Conservation (phyloP, 768 basidiomycete species). For the Trametes maxima region DNA sequence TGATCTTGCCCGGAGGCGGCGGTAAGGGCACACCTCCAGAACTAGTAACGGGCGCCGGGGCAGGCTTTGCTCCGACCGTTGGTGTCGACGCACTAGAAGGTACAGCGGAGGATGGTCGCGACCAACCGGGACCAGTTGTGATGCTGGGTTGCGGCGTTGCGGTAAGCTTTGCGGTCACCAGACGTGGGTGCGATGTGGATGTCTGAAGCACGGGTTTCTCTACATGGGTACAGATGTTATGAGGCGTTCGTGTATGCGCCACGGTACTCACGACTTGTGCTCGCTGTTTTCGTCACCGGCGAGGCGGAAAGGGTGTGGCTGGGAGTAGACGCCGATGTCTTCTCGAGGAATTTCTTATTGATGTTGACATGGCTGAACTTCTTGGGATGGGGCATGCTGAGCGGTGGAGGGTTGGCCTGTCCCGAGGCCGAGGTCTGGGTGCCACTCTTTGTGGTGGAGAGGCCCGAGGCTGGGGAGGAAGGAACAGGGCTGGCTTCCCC, state of each 20-base stretch:
- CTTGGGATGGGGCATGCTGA: slow-evolving; percentile 62
- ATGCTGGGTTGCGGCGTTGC: slow-evolving; percentile 60
- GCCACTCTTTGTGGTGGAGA: slow-evolving; percentile 20
- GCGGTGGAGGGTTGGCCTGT: slow-evolving; percentile 15
- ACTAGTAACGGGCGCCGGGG: slow-evolving; percentile 33
- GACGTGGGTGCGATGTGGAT: slow-evolving; percentile 67
- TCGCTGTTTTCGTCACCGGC: slow-evolving; percentile 51
- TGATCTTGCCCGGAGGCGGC: slow-evolving; percentile 63
- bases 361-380: slow-evolving; percentile 89
- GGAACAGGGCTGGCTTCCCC: slow-evolving; percentile 27
- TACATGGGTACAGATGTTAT: slow-evolving; percentile 29
- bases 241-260: neutral
- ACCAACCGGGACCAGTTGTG: slow-evolving; percentile 70
- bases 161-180: slow-evolving; percentile 88
- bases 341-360: slow-evolving; percentile 96
- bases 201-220: slow-evolving; percentile 61
- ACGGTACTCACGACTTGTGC: slow-evolving; percentile 52
- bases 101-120: slow-evolving; percentile 73
- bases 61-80: slow-evolving; percentile 43
- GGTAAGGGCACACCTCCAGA: slow-evolving; percentile 47
- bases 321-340: slow-evolving; percentile 65
- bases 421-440: slow-evolving; percentile 20
- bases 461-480: slow-evolving; percentile 22
- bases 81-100: slow-evolving; percentile 58
- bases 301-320: slow-evolving; percentile 47